Evolutionary conservation across 2,329 filamentous ascomycete species (phyloP), one percentile per base, ranked within the genome.

Genomic region (Torrubiellomyces zombiae): DNA sequence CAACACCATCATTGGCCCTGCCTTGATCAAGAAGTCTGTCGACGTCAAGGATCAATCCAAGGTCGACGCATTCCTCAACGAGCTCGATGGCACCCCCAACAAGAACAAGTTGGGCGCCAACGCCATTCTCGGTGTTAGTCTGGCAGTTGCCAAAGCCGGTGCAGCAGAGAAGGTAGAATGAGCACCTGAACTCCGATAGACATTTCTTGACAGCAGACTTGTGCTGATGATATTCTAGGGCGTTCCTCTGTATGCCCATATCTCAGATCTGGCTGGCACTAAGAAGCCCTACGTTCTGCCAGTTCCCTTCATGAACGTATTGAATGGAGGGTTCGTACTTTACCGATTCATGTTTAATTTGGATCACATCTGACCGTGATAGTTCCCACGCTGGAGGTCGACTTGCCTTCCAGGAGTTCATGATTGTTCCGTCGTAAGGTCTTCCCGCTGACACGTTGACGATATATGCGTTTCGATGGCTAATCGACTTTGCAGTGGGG

Each of bases 341-440:
- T 17, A 10, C 7, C 4, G 13, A 6, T 9, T n/a, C 9, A 12
- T 20, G 4, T 20, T n/a, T 8, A 10, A 25, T 16, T 14, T 22
- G 15, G n/a, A 27, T 20, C 15, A 12, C 6, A 13, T 18, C 40
- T 44, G 30, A 45, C 30, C 13, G 22, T 13, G 11, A 14, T 28
- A 62, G 89, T 42, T 95, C 86, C 47, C 89, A 98, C 67, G 89
- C 89, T 40, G 89, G 89, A 70, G 89, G 89, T 49, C 81, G 85
- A 53, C 72, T 91, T 43, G 81, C 81, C 40, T 91, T 91, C 73
- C 82, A 91, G 60, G 82, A 91, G 60, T 91, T 91, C 69, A 91
- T 91, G 82, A 86, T 91, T 43, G 81, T 86, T 30, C 81, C 81
- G 37, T 74, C 70, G 64, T 76, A 62, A 53, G 68, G 59, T 4